Conservation (phyloP, 176 grass and related monocot species). For the Urochloa ruziziensis region DNA sequence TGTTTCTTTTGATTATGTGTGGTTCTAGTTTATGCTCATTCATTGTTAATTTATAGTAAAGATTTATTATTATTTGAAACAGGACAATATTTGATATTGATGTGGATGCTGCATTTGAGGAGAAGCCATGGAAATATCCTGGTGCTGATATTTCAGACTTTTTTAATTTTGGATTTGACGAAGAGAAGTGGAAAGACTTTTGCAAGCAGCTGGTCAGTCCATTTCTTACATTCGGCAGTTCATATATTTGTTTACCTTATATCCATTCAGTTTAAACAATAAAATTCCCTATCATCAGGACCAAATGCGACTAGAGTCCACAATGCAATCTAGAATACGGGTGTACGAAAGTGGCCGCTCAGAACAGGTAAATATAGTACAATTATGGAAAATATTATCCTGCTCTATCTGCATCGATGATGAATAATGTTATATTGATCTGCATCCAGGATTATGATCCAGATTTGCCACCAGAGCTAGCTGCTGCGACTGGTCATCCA, state of each 20-base stretch:
- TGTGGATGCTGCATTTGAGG: slow-evolving; percentile 75
- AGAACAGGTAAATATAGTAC: slow-evolving; percentile 60
- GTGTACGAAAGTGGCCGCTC: slow-evolving; percentile 97
- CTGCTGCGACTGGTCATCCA: slow-evolving; percentile 77
- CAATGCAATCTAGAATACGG: slow-evolving; percentile 99
- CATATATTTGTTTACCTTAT: neutral
- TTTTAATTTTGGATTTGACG: slow-evolving; percentile 92
- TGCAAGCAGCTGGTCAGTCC: slow-evolving; percentile 81
- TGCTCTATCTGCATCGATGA: neutral
- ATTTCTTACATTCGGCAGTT: slow-evolving; percentile 16
- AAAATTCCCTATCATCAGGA: slow-evolving; percentile 53
- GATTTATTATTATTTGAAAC: slow-evolving; percentile 25
- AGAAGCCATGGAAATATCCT: slow-evolving; percentile 97
- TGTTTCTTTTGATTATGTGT: neutral
- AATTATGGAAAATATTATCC: slow-evolving; percentile 10
- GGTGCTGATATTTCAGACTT: slow-evolving; percentile 83
- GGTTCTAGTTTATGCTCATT: neutral
- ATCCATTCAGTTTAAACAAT: slow-evolving; percentile 2
- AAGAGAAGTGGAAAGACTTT: slow-evolving; percentile 96
- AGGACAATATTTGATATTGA: slow-evolving; percentile 95
- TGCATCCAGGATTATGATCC: slow-evolving; percentile 84
- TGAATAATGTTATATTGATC: slow-evolving; percentile 30
- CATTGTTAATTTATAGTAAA: slow-evolving; percentile 15
- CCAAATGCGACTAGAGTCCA: slow-evolving; percentile 85
- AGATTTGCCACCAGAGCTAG: slow-evolving; percentile 97